A percentile compares a stretch with the other conserved stretches of the same genome.
Evolutionary conservation across 2,329 filamentous ascomycete genomes (phyloP).

Genomic region (Botrytis fabae): DNA sequence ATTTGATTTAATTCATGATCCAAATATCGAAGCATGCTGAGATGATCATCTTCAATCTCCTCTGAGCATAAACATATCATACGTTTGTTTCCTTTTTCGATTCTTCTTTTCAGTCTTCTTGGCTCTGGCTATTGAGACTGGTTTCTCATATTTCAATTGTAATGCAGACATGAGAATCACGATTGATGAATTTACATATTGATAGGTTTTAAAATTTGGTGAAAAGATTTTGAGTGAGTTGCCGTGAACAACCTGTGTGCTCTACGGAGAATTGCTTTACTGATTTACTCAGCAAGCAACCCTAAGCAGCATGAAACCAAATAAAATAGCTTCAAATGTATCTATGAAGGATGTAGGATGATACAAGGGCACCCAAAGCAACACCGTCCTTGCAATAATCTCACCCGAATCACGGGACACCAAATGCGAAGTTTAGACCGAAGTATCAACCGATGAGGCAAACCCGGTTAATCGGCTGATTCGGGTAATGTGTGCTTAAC

Average conservation of each 20-base stretch:
- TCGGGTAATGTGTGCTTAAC: background rate
- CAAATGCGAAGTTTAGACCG: background rate
- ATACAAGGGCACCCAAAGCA: background rate
- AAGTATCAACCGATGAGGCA: background rate
- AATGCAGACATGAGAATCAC: slow-evolving; percentile 21
- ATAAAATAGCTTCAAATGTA: background rate
- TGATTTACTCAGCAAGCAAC: background rate
- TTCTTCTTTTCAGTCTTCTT: slow-evolving; percentile 3
- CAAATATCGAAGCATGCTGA: background rate
- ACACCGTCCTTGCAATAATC: background rate
- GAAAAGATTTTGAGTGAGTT: background rate
- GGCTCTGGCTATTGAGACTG: background rate
- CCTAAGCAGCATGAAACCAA: background rate
- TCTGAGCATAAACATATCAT: background rate
- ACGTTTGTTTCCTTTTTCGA: background rate
- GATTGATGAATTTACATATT: slow-evolving; percentile 15
- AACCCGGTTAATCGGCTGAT: background rate
- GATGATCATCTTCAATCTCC: background rate
- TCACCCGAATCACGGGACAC: background rate
- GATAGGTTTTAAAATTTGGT: background rate
- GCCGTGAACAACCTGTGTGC: background rate
- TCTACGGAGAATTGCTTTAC: background rate
- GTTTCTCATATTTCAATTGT: slow-evolving; percentile 1
- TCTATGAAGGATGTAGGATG: background rate
- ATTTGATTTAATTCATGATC: background rate